Evolutionary conservation across 306 rosid species (phyloP).

Genomic region (Vigna nakashimae): DNA sequence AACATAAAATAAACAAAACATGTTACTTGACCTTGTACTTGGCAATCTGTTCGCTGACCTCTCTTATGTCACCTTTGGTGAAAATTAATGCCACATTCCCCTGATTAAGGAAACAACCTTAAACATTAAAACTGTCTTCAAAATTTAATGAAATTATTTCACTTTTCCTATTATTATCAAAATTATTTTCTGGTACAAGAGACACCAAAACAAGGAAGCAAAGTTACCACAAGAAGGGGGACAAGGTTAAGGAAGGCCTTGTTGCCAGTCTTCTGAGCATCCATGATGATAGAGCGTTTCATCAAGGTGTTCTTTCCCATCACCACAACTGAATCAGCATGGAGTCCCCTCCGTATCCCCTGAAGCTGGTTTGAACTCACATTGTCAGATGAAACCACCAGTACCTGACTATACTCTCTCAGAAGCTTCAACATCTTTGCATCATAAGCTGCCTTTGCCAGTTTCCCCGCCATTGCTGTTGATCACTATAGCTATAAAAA

Average conservation of each 20-base stretch:
- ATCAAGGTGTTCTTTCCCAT: conserved; percentile 80
- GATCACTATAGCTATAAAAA: not conserved
- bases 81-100: conserved; percentile 84
- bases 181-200: conserved; percentile 2
- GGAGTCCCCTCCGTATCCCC: conserved; percentile 67
- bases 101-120: conserved; percentile 38
- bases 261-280: conserved; percentile 70
- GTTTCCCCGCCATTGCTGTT: conserved; percentile 59
- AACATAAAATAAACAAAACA: not conserved
- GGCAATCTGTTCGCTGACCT: conserved; percentile 70
- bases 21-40: conserved; percentile 65
- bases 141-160: not conserved
- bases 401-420: conserved; percentile 65
- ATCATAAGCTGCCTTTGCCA: conserved; percentile 71
- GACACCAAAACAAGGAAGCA: not conserved
- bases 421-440: conserved; percentile 72
- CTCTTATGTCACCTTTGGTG: conserved; percentile 63
- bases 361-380: conserved; percentile 77
- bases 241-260: conserved; percentile 64
- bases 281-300: conserved; percentile 57
- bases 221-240: conserved; percentile 71
- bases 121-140: not conserved
- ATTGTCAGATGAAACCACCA: conserved; percentile 77
- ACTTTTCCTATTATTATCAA: not conserved
- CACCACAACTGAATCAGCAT: conserved; percentile 70